Evolutionary conservation across 2,329 filamentous ascomycete species (phyloP), one percentile per base, ranked within the genome.

Genomic region (Aureobasidium sp.): DNA sequence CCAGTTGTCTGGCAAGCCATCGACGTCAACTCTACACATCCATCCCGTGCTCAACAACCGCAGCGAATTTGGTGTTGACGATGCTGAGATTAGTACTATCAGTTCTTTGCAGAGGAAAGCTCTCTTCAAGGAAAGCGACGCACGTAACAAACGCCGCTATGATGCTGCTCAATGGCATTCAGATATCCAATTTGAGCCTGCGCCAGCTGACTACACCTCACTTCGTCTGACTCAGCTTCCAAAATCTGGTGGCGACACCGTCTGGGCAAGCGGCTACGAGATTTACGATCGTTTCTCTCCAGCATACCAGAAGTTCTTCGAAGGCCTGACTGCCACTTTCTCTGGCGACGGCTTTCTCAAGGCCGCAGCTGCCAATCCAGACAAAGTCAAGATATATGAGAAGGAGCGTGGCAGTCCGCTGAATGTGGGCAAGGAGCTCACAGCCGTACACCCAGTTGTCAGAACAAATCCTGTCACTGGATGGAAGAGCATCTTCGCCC

Each of bases 401-500:
- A 74, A 76, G 41, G 71, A 75, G 16, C 75, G 83, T 25, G 82
- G 82, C 2, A 73, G 79, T 0, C 81, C 83, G 0, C 76, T 80
- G 65, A 86, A 86, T 67, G 71, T 81, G 3, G 83, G 83, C 8
- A 68, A 68, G 2, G 73, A 78, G 1, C 69, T 86, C 16, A 73
- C 71, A 25, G 78, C 83, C 0, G 71, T 77, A 0, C 83, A 86
- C 65, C 83, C 83, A 0, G 77, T 85, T 0, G 75, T 86, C 6
- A 77, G 83, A 16, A 86, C 83, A 1, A 86, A 87, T 65, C 84
- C 84, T 0, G 83, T 86, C 0, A 86, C 83, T 0, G 83, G 83
- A 0, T 86, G 84, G 83, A 85, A 85, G 72, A 79, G 76, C 62
- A 73, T 85, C 13, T 84, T 76, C 62, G 75, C 72, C 4, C 71